Base-by-base conservation (phyloP, 2,329 filamentous ascomycete genomes). In the Colletotrichum spinosum region DNA sequence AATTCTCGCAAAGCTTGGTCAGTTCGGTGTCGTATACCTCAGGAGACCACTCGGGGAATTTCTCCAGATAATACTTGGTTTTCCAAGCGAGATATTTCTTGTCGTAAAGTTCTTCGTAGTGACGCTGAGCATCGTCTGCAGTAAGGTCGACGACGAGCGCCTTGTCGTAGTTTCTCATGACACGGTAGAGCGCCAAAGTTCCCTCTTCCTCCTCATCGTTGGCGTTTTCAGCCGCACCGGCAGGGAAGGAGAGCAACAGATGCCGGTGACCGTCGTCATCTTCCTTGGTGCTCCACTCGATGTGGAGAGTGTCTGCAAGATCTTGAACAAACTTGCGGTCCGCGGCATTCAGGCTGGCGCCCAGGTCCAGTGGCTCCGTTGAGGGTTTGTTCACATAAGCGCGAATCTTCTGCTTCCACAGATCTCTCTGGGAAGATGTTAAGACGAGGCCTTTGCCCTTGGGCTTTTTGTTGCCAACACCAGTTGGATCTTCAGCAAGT, bases 261-360 rank as follows among this genome's bases (percentile, higher is more conserved):
- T 83, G 83, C 6, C 86, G 84, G 65, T 81, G 78, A 13, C 85
- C 86, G 34, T 86, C 81, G 2, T 85, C 84, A 61, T 88, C 84
- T 68, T 86, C 83, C 67, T 86, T 80, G 1, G 86, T 89, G 49
- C 81, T 81, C 86, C 86, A 89, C 42, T 84, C 78, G 25, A 88
- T 76, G 70, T 84, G 84, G 74, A 88, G 82, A 44, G 82, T 83
- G 65, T 87, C 85, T 2, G 95, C 93, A 69, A 97, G 83, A 69
- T 96, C 92, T 76, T 98, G 92, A 6, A 97, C 90, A 74, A 99
- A 99, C 75, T 94, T 95, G 67, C 96, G 91, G 78, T 99, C 95
- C 39, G 89, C 90, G 58, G 95, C 94, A 60, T 92, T 89, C 65
- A 97, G 83, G 35, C 86, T 84, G 2, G 85, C 77, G 15, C 93